Percentiles rank a stretch among this genome's conserved stretches.
phyloP scores from a whole-genome alignment of 768 basidiomycete genomes.

The Sporobolomyces pararoseus region DNA sequence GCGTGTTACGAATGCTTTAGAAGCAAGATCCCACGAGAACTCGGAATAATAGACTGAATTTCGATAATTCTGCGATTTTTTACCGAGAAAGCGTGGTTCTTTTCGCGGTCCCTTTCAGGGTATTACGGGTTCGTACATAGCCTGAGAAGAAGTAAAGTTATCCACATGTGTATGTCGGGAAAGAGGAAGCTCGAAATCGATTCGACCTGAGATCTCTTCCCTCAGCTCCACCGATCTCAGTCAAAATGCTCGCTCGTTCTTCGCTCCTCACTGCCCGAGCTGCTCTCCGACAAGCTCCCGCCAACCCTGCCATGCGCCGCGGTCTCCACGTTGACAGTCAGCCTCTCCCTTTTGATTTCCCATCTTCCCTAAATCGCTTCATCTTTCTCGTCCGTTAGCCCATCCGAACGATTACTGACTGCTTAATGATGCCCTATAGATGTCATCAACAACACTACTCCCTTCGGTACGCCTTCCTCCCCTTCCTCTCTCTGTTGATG shows the following conservation, averaged over 20 bases:
- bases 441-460: constrained; percentile 40
- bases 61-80: too few relatives aligned
- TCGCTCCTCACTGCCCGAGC: constrained; percentile 20
- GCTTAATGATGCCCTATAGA: not conserved
- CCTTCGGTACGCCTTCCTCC: constrained; percentile 17
- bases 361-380: not conserved
- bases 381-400: not conserved
- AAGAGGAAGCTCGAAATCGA: too few relatives aligned
- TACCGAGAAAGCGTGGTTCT: not conserved
- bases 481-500: not conserved
- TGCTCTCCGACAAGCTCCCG: constrained; percentile 13
- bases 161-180: too few relatives aligned
- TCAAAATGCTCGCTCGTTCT: constrained; percentile 30
- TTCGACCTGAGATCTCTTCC: too few relatives aligned
- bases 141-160: too few relatives aligned
- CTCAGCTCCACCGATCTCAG: not conserved
- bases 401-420: constrained; percentile 1
- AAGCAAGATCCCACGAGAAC: too few relatives aligned
- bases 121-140: too few relatives aligned
- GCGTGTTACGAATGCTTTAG: too few relatives aligned
- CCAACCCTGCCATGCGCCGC: constrained; percentile 22
- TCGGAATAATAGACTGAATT: too few relatives aligned
- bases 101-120: too few relatives aligned
- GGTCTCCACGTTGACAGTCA: constrained; percentile 38
- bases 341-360: not conserved